Evolutionary conservation across 1,139 yeast genomes (phyloP).

Genomic region (Kodamaea anthophila): DNA sequence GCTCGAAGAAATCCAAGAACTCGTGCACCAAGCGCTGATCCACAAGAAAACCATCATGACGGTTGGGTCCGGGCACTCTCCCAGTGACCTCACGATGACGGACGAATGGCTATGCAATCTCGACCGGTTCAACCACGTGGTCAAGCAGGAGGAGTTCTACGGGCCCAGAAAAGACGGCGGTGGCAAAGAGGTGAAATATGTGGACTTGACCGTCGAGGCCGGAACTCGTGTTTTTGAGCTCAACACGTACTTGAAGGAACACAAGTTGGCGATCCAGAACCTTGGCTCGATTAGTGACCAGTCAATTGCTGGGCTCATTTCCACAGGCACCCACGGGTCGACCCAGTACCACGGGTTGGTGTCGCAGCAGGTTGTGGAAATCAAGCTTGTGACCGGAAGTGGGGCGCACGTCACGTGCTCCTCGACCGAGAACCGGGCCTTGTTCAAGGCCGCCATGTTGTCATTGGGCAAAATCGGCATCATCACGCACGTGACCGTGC

Average conservation of each 20-base stretch:
- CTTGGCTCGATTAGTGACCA: slow-evolving; percentile 94
- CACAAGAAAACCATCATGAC: slow-evolving; percentile 66
- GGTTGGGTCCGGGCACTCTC: slow-evolving; percentile 95
- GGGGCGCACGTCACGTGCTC: slow-evolving; percentile 74
- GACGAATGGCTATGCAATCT: slow-evolving; percentile 83
- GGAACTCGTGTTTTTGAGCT: slow-evolving; percentile 80
- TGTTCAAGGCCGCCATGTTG: slow-evolving; percentile 79
- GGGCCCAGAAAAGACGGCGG: slow-evolving; percentile 33
- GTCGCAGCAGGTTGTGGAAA: slow-evolving; percentile 76
- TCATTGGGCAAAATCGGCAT: slow-evolving; percentile 91
- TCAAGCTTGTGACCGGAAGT: slow-evolving; percentile 63
- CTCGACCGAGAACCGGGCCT: slow-evolving; percentile 56
- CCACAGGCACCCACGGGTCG: slow-evolving; percentile 97
- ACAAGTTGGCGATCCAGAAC: slow-evolving; percentile 79
- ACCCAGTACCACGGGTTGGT: slow-evolving; percentile 89
- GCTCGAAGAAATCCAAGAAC: slow-evolving; percentile 54
- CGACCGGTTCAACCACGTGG: slow-evolving; percentile 61
- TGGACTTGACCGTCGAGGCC: slow-evolving; percentile 90
- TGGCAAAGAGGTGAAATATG: slow-evolving; percentile 51
- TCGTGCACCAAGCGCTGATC: slow-evolving; percentile 61
- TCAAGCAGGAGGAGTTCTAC: slow-evolving; percentile 33
- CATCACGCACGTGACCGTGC: slow-evolving; percentile 79
- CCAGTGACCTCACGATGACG: slow-evolving; percentile 86
- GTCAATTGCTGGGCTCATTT: slow-evolving; percentile 86
- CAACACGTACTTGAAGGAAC: slow-evolving; percentile 56